Evolutionary conservation across 345 rosid genomes (phyloP), one percentile per base, ranked within the genome.

Genomic region (Hibiscus syriacus): DNA sequence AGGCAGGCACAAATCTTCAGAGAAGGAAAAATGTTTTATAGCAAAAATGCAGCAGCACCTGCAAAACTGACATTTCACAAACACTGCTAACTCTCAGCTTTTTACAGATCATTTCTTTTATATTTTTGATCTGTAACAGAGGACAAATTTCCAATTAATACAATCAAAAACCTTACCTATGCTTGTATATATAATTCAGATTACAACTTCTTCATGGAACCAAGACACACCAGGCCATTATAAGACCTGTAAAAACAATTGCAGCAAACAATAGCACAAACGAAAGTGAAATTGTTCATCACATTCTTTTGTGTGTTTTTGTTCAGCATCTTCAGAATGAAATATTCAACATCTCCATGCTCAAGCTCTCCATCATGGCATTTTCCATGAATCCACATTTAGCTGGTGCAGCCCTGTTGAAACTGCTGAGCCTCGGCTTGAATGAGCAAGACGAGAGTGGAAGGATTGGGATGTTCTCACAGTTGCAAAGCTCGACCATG

Each of bases 401-500:
- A 49, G 54, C 22, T 6, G 54, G 11, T 49, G 23, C 54, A 49
- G 54, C 54, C 53, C 66, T 79, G 64, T 71, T 73, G 79, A 81
- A 73, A 50, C 80, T 76, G 11, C 56, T 69, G 9, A 46, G 54
- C 14, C 72, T 49, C 1, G 77, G 76, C 62, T 71, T 81, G 72
- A 79, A 71, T 1, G 80, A 34, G 72, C 78, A 80, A 34, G 86
- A 54, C 7, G 81, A 80, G 26, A 80, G 60, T 3, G 88, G 88
- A 13, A 81, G 36, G 58, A 84, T 71, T 22, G 88, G 83, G 43
- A 84, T 76, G 54, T 78, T 84, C 38, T 80, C 82, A 20, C 88
- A 84, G 80, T 84, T 80, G 74, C 88, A 82, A 34, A 84, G 25
- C 72, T 84, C 88, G 36, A 84, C 20, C 88, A 84, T 84, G 80